Evolutionary conservation across 1,284 basidiomycete genomes (phyloP).

Genomic region (Heterobasidion irregulare): DNA sequence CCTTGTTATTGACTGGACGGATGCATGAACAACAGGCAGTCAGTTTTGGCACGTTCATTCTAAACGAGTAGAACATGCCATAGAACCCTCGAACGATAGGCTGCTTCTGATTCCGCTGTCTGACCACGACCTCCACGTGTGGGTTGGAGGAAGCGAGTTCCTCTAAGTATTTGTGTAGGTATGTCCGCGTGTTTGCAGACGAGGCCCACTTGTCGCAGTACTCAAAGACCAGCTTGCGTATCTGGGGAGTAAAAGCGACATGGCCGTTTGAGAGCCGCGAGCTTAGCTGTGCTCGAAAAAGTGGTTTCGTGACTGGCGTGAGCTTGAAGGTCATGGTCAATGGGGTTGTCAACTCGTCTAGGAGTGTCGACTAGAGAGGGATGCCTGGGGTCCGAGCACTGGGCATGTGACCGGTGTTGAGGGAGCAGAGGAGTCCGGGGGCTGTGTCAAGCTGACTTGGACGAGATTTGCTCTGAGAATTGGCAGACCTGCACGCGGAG

Average conservation of each 20-base stretch:
- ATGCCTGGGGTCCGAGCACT: not conserved
- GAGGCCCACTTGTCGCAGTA: slow-evolving; percentile 78
- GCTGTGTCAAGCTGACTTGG: not conserved
- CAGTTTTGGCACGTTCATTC: slow-evolving; percentile 2
- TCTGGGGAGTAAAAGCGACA: slow-evolving; percentile 57
- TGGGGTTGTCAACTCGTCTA: not conserved
- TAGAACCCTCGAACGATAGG: slow-evolving; percentile 76
- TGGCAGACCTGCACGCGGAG: slow-evolving; percentile 4
- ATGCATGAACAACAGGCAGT: not conserved
- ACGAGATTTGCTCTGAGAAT: not conserved
- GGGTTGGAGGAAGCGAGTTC: slow-evolving; percentile 60
- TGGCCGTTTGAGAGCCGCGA: slow-evolving; percentile 66
- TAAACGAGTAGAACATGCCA: slow-evolving; percentile 30
- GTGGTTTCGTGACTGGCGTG: slow-evolving; percentile 24
- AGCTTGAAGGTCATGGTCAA: slow-evolving; percentile 28
- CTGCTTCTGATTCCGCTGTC: slow-evolving; percentile 62
- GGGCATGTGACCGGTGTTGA: not conserved
- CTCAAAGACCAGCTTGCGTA: slow-evolving; percentile 79
- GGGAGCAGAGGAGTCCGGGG: not conserved
- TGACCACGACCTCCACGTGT: slow-evolving; percentile 75
- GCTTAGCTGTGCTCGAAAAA: slow-evolving; percentile 51
- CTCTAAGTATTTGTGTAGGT: slow-evolving; percentile 54
- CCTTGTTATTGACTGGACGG: slow-evolving; percentile 60
- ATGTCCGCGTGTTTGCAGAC: slow-evolving; percentile 61
- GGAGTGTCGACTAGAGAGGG: not conserved